Evolutionary conservation across 257 asterid species (phyloP).

Genomic region (Penstemon newberryi): DNA sequence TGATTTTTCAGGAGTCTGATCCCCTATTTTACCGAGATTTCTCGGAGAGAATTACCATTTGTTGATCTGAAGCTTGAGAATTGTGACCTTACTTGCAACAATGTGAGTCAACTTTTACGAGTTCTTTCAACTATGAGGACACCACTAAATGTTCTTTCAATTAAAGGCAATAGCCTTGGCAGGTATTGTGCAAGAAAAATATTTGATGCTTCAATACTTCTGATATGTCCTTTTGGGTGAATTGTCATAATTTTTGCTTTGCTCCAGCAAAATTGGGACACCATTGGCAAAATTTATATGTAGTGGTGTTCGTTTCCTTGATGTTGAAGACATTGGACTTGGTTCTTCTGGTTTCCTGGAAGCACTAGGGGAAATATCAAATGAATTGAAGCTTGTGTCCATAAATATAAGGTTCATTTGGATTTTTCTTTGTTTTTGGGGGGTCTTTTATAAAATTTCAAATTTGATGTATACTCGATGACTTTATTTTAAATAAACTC

Average conservation of each 20-base stretch:
- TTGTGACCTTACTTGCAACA: constrained; percentile 66
- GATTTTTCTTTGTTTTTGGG: constrained; percentile 16
- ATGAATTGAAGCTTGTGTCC: constrained; percentile 48
- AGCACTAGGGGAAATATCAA: constrained; percentile 48
- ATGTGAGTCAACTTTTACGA: constrained; percentile 58
- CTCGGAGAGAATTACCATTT: constrained; percentile 48
- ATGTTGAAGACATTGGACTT: constrained; percentile 76
- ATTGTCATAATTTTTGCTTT: constrained; percentile 20
- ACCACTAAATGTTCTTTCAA: constrained; percentile 65
- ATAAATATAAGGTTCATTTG: constrained; percentile 70
- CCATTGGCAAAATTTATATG: constrained; percentile 61
- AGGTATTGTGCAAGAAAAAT: constrained; percentile 50
- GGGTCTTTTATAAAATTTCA: not conserved
- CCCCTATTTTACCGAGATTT: constrained; percentile 57
- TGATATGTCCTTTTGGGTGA: constrained; percentile 22
- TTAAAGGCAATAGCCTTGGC: constrained; percentile 82
- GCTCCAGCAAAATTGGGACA: constrained; percentile 66
- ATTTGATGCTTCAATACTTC: constrained; percentile 19
- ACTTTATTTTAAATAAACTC: constrained; percentile 28
- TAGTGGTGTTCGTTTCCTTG: constrained; percentile 60
- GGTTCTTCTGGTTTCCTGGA: constrained; percentile 62
- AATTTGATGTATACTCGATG: not conserved
- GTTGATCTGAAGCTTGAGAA: constrained; percentile 74
- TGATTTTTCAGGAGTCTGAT: constrained; percentile 58
- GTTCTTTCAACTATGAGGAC: constrained; percentile 66